These are phyloP conservation scores for Parasitella parasitica DNA, from an alignment of 371 early-diverging fungal species.

Conservation along the genomic window DNA sequence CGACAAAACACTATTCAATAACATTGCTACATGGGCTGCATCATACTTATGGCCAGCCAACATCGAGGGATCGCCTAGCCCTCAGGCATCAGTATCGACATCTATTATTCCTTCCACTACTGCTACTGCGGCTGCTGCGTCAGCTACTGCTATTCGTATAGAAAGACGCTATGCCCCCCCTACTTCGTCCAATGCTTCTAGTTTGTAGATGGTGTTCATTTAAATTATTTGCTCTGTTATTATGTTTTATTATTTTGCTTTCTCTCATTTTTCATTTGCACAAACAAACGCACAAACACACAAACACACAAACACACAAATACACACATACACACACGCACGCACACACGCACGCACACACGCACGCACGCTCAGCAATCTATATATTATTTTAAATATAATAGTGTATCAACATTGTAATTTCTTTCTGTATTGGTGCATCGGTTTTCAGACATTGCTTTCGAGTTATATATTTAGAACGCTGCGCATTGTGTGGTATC, in stretches of 20 bases:
- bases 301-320: too few species aligned
- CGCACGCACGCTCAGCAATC: too few species aligned
- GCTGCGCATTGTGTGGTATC: too few species aligned
- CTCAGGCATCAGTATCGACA: neutral
- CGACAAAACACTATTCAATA: conserved; percentile 5
- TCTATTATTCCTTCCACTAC: conserved; percentile 3
- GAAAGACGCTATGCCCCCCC: conserved; percentile 1
- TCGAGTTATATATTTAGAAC: too few species aligned
- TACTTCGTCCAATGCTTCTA: conserved; percentile 16
- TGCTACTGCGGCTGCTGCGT: neutral
- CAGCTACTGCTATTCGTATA: conserved; percentile 11
- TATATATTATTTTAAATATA: too few species aligned
- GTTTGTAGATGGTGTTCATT: conserved; percentile 1
- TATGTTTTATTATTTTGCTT: neutral
- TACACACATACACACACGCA: too few species aligned
- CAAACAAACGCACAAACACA: too few species aligned
- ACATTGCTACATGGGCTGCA: conserved; percentile 22
- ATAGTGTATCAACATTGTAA: too few species aligned
- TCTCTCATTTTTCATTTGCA: neutral
- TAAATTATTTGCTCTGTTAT: neutral
- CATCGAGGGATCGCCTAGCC: neutral
- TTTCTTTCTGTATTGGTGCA: too few species aligned
- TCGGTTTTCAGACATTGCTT: too few species aligned
- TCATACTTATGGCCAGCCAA: conserved; percentile 19
- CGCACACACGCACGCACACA: too few species aligned